These are phyloP conservation scores for Cutaneotrichosporon curvatum DNA, from an alignment of 1,284 basidiomycete genomes.

Conservation along the genomic window DNA sequence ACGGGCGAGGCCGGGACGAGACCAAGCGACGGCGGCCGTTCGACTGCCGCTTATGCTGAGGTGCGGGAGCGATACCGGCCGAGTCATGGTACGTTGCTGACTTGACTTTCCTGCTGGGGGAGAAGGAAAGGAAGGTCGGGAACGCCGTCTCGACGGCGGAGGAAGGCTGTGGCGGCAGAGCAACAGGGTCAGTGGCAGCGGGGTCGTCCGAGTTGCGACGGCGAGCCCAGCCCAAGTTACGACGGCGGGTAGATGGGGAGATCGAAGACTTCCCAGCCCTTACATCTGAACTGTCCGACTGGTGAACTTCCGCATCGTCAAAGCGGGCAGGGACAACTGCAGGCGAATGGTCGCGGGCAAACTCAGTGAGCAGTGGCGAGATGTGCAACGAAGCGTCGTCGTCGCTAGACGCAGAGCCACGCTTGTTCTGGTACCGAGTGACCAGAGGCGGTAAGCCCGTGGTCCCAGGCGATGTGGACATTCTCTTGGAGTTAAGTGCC, in stretches of 20 bases:
- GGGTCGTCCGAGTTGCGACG: constrained; percentile 15
- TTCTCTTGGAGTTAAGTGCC: constrained; percentile 19
- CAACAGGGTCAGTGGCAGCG: neutral
- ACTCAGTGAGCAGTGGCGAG: constrained; percentile 26
- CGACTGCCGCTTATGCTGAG: too few species aligned
- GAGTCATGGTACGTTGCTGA: neutral
- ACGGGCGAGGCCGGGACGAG: too few species aligned
- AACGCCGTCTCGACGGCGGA: neutral
- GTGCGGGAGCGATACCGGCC: too few species aligned
- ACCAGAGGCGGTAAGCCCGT: constrained; percentile 18
- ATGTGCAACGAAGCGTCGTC: constrained; percentile 1
- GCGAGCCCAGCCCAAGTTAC: constrained; percentile 36
- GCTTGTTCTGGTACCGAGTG: constrained; percentile 16
- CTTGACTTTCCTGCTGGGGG: neutral
- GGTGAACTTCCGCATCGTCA: too few species aligned
- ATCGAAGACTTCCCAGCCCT: neutral
- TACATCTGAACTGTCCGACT: too few species aligned
- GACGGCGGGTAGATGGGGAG: constrained; percentile 17
- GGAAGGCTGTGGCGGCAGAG: neutral
- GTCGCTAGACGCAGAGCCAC: constrained; percentile 14
- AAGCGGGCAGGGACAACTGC: too few species aligned
- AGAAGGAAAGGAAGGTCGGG: constrained; percentile 4
- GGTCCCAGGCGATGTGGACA: constrained; percentile 28
- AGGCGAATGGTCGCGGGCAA: constrained; percentile 18
- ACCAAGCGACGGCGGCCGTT: too few species aligned